phyloP scores from a whole-genome alignment of 208 protist genomes.

The Crithidia bombi region DNA sequence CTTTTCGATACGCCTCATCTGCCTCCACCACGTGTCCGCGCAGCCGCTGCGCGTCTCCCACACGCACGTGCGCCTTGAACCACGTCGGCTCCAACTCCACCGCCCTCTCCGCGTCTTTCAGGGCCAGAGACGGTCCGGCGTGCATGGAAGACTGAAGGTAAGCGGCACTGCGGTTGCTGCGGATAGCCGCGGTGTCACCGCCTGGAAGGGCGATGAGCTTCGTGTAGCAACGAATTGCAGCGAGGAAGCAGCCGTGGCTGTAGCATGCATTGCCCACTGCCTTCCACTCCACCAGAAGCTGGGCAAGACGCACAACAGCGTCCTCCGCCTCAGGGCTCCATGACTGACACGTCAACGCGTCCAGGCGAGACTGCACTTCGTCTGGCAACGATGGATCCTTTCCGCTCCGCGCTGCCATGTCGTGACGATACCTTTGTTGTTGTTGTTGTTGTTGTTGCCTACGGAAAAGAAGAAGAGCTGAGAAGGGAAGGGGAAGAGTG shows the following conservation, averaged over 20 bases:
- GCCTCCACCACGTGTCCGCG: slow-evolving; percentile 89
- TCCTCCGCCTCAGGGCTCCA: slow-evolving; percentile 16
- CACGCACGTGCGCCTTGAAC: slow-evolving; percentile 86
- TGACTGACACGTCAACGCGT: slow-evolving; percentile 10
- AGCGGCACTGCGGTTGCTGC: slow-evolving; percentile 89
- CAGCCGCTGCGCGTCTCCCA: slow-evolving; percentile 87
- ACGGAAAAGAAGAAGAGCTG: background rate
- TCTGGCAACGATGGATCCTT: slow-evolving; percentile 58
- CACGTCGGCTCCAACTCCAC: slow-evolving; percentile 74
- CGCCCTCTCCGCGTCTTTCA: slow-evolving; percentile 87
- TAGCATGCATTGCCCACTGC: slow-evolving; percentile 84
- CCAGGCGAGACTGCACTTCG: slow-evolving; percentile 45
- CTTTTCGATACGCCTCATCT: slow-evolving; percentile 66
- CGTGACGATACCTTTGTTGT: background rate
- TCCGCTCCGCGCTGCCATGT: slow-evolving; percentile 28
- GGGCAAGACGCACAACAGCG: slow-evolving; percentile 10
- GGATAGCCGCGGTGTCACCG: slow-evolving; percentile 71
- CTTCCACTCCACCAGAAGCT: slow-evolving; percentile 63
- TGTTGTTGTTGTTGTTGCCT: background rate
- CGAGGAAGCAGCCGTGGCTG: slow-evolving; percentile 51
- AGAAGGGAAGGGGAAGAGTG: background rate
- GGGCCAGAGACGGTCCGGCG: slow-evolving; percentile 67
- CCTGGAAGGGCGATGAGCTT: slow-evolving; percentile 47
- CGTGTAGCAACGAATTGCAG: slow-evolving; percentile 89
- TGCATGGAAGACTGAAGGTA: slow-evolving; percentile 81